phyloP scores from a whole-genome alignment of 805 yeast species.

The Cyberlindnera lachancei region DNA sequence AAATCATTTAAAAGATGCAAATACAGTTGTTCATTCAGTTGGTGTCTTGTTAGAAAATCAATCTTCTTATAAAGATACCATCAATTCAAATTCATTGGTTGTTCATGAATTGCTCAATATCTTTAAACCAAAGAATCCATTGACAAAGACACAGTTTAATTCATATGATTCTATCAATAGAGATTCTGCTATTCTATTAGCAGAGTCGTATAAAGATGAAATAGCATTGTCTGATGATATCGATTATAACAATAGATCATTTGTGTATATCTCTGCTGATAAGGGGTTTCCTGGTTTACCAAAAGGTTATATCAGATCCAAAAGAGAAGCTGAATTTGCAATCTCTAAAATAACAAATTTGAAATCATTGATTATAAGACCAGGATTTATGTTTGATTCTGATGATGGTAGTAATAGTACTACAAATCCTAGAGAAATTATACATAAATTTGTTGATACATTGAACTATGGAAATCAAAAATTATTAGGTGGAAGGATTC shows the following conservation, averaged over 20 bases:
- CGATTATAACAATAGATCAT: slow-evolving; percentile 35
- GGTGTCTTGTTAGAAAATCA: slow-evolving; percentile 70
- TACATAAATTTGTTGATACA: slow-evolving; percentile 36
- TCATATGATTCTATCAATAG: slow-evolving; percentile 61
- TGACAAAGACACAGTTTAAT: slow-evolving; percentile 32
- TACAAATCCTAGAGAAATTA: slow-evolving; percentile 33
- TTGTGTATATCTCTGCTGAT: slow-evolving; percentile 81
- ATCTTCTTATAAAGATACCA: slow-evolving; percentile 51
- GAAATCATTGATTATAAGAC: slow-evolving; percentile 62
- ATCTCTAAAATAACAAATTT: slow-evolving; percentile 37
- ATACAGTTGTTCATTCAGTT: slow-evolving; percentile 74
- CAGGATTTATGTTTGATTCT: slow-evolving; percentile 77
- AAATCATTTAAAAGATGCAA: slow-evolving; percentile 37
- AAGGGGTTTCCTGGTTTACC: slow-evolving; percentile 62
- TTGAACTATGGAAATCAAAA: slow-evolving; percentile 37
- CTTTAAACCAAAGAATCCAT: slow-evolving; percentile 53
- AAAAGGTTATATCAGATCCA: slow-evolving; percentile 62
- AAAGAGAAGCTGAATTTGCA: slow-evolving; percentile 69
- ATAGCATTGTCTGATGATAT: too few species aligned
- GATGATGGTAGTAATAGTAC: slow-evolving; percentile 23
- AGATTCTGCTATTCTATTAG: slow-evolving; percentile 59
- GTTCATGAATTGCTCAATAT: slow-evolving; percentile 30
- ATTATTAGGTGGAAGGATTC: slow-evolving; percentile 32
- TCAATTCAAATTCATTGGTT: slow-evolving; percentile 23
- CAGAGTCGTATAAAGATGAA: slow-evolving; percentile 40